Conservation (phyloP, 2,329 filamentous ascomycete species). For the Fusarium sp. region DNA sequence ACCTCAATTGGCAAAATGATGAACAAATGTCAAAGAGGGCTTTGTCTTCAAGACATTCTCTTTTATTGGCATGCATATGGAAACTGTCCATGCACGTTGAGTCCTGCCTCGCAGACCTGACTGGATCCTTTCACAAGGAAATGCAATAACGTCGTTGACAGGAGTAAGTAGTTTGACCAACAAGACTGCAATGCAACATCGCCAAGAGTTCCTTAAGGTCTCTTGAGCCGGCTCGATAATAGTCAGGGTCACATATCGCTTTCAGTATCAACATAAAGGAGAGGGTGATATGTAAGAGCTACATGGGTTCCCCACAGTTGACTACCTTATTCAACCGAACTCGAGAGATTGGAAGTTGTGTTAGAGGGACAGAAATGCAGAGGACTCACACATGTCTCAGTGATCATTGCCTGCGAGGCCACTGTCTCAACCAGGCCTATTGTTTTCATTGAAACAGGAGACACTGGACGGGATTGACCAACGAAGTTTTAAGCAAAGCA, state of each 20-base stretch:
- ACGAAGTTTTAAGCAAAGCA: slow-evolving; percentile 11
- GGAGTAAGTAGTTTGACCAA: slow-evolving; percentile 23
- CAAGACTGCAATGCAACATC: slow-evolving; percentile 32
- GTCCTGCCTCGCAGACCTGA: slow-evolving; percentile 7
- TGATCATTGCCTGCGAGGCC: slow-evolving; percentile 21
- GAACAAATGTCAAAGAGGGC: slow-evolving; percentile 31
- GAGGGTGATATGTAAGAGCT: neutral
- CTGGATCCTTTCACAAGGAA: slow-evolving; percentile 9
- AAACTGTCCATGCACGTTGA: slow-evolving; percentile 11
- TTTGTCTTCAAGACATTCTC: slow-evolving; percentile 39
- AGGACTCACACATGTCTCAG: neutral
- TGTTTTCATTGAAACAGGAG: slow-evolving; percentile 16
- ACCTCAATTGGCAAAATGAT: slow-evolving; percentile 38
- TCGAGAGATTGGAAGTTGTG: slow-evolving; percentile 15
- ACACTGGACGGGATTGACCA: slow-evolving; percentile 13
- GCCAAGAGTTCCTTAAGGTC: slow-evolving; percentile 15
- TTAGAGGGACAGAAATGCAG: slow-evolving; percentile 15
- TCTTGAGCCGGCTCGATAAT: slow-evolving; percentile 22
- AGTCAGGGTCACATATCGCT: slow-evolving; percentile 1
- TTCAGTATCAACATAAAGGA: slow-evolving; percentile 4
- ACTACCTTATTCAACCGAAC: slow-evolving; percentile 13
- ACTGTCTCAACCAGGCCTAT: slow-evolving; percentile 13
- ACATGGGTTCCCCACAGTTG: slow-evolving; percentile 1
- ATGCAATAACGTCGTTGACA: slow-evolving; percentile 5
- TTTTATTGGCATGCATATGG: slow-evolving; percentile 28